Conservation (phyloP, 108 stramenopile species). For the Pseudonitzschia delicatissima region DNA sequence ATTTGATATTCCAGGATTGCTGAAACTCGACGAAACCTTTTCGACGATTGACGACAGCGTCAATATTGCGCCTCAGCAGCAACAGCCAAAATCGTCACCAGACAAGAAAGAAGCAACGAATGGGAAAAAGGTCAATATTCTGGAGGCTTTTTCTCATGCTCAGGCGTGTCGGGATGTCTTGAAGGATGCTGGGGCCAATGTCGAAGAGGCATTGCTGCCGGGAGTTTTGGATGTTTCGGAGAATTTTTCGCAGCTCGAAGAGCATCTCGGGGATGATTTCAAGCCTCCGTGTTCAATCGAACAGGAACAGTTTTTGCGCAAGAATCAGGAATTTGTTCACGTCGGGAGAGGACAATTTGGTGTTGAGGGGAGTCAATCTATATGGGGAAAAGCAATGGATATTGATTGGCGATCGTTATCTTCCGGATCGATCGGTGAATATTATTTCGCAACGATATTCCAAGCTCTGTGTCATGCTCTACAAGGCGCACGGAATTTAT, state of each 20-base stretch:
- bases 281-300: slow-evolving; percentile 42
- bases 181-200: slow-evolving; percentile 55
- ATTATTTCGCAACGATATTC: slow-evolving; percentile 80
- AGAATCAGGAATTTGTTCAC: slow-evolving; percentile 74
- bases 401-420: slow-evolving; percentile 75
- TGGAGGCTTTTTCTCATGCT: slow-evolving; percentile 32
- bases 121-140: slow-evolving; percentile 33
- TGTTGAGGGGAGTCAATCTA: slow-evolving; percentile 53
- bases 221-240: slow-evolving; percentile 46
- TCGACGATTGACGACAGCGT: slow-evolving; percentile 70
- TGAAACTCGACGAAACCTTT: slow-evolving; percentile 69
- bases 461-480: slow-evolving; percentile 77
- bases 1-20: slow-evolving; percentile 73
- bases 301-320: slow-evolving; percentile 50
- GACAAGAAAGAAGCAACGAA: not conserved
- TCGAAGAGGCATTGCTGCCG: slow-evolving; percentile 52
- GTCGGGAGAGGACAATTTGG: slow-evolving; percentile 71
- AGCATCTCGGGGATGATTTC: slow-evolving; percentile 50
- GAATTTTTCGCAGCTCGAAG: slow-evolving; percentile 56
- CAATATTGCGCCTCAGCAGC: not conserved
- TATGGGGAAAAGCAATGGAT: slow-evolving; percentile 91
- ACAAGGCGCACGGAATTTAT: slow-evolving; percentile 65
- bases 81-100: not conserved
- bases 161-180: slow-evolving; percentile 67
- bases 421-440: slow-evolving; percentile 76